Conservation (phyloP, 495 filamentous ascomycete species). For the Xylaria intraflava region DNA sequence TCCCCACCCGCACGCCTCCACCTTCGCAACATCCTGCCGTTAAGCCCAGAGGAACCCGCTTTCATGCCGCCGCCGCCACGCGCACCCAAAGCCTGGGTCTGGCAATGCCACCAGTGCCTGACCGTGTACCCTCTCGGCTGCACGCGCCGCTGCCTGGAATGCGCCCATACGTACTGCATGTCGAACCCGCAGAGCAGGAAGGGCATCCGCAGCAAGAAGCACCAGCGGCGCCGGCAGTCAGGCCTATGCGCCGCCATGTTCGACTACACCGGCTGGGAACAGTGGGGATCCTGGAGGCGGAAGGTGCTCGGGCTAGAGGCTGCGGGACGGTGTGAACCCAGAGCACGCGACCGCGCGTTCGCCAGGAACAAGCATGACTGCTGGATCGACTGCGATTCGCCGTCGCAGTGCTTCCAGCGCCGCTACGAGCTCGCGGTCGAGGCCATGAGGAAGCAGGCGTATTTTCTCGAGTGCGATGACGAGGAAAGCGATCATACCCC, state of each 20-base stretch:
- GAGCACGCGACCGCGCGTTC: conserved; percentile 20
- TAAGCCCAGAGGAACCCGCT: conserved; percentile 19
- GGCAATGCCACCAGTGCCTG: conserved; percentile 40
- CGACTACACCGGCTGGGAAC: conserved; percentile 37
- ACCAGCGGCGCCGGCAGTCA: conserved; percentile 1
- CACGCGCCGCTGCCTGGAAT: conserved; percentile 41
- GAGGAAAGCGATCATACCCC: conserved; percentile 10
- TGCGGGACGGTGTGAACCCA: conserved; percentile 4
- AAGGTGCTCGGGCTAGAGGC: conserved; percentile 22
- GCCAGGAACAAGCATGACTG: conserved; percentile 27
- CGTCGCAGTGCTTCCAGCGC: conserved; percentile 35
- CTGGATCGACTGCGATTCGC: conserved; percentile 38
- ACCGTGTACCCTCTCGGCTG: conserved; percentile 33
- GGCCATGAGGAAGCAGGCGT: conserved; percentile 3
- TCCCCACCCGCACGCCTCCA: conserved; percentile 25
- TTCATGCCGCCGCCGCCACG: conserved; percentile 23
- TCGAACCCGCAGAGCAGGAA: conserved; percentile 4
- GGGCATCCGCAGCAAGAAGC: conserved; percentile 15
- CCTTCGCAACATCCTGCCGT: conserved; percentile 23
- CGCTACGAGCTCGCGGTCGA: conserved; percentile 17
- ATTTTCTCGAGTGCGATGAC: neutral
- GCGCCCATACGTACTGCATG: conserved; percentile 38
- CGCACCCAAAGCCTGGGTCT: conserved; percentile 34
- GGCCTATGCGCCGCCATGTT: conserved; percentile 30
- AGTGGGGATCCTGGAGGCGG: conserved; percentile 34